Evolutionary conservation across 768 basidiomycete species (phyloP), one percentile per base, ranked within the genome.

Genomic region (Saitozyma podzolica): DNA sequence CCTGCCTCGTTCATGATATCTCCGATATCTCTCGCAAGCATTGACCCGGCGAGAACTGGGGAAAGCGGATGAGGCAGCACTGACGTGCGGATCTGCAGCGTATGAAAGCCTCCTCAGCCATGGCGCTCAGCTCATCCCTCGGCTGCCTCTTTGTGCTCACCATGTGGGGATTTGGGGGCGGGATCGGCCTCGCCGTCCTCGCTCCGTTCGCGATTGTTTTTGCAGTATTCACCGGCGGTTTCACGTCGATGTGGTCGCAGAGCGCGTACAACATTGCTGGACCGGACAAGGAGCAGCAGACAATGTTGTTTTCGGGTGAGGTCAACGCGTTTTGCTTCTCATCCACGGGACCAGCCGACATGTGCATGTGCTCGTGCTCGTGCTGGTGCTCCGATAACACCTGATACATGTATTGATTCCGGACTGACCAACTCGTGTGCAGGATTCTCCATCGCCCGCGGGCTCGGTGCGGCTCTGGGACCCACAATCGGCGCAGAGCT

Each of bases 241-340:
- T 66, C 48, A 54, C 68, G 0, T 61, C 62, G 16, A 70, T 70
- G 68, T 70, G 68, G 68, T 70, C 64, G 2, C 65, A 70, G 48
- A 56, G 62, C 37, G 62, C 68, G 1, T 49, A 64, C 40, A 49
- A 29, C 11, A 59, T 70, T 17, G 68, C 61, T 39, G 68, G 68
- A 6, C 60, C 58, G 0, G 65, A 70, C 47, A 62, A 62, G 56
- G 65, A 66, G 54, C 47, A 64, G 45, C 68, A 70, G 54, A 70
- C 65, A 11, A 52, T 70, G 49, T 29, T 50, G 17, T n/a, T 50
- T n/a, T 50, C 49, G 3, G 9, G 49, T 50, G 49, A 2, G 49
- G 6, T n/a, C 17, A 13, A 13, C 47, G 13, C 49, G 29, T 29
- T 29, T 29, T 5, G 29, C 29, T 29, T 29, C 29, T 29, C 9